These are phyloP conservation scores for Kodamaea laetipori DNA, from an alignment of 805 yeast species.

Conservation along the genomic window DNA sequence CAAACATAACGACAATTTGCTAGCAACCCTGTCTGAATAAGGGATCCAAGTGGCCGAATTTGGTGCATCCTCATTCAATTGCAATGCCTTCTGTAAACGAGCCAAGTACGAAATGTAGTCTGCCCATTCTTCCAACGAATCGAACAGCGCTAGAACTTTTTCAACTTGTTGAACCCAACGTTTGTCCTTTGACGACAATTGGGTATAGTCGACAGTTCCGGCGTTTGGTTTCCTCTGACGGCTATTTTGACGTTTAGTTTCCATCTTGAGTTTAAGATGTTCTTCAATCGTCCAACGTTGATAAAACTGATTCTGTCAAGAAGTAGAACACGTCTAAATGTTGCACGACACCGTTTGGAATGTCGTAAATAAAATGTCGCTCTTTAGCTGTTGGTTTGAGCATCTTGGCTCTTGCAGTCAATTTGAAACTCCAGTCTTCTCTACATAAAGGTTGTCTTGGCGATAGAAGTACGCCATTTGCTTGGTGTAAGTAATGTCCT, in stretches of 20 bases:
- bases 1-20: conserved; percentile 74
- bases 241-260: conserved; percentile 2
- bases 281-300: not conserved
- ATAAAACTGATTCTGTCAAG: no score
- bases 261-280: conserved; percentile 1
- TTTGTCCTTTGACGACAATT: conserved; percentile 45
- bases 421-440: no score
- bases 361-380: not conserved
- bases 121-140: conserved; percentile 93
- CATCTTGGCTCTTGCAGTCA: not conserved
- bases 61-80: conserved; percentile 28
- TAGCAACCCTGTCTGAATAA: conserved; percentile 62
- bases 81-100: conserved; percentile 71
- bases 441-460: no score
- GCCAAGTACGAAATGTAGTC: conserved; percentile 91
- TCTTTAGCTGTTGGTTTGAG: no score
- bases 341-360: not conserved
- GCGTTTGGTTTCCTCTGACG: not conserved
- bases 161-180: conserved; percentile 69
- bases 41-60: conserved; percentile 59
- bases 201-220: conserved; percentile 9
- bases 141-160: conserved; percentile 73
- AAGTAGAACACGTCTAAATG: not conserved
- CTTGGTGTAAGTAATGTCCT: no score
- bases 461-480: no score